These are phyloP conservation scores for Alternaria infectoria DNA, from an alignment of 2,329 filamentous ascomycete genomes.

Conservation along the genomic window DNA sequence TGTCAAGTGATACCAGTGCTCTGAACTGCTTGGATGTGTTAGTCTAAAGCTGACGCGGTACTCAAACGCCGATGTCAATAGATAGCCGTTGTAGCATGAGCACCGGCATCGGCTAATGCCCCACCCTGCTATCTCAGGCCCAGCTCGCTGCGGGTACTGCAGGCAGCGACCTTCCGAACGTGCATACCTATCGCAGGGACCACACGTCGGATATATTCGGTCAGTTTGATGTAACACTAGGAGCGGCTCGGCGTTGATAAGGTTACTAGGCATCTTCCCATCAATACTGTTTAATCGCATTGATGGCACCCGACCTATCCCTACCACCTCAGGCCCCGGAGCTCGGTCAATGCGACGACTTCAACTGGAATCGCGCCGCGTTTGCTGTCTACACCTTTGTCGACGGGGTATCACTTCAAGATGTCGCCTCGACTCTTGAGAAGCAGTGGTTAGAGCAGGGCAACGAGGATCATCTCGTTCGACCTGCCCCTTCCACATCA, in stretches of 20 bases:
- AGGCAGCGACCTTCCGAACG: background rate
- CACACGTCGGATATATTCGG: background rate
- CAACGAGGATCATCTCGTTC: background rate
- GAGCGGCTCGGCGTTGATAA: background rate
- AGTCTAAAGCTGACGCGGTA: background rate
- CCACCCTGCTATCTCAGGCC: background rate
- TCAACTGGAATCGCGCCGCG: background rate
- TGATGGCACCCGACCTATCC: background rate
- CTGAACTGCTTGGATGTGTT: background rate
- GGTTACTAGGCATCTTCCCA: background rate
- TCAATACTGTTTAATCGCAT: background rate
- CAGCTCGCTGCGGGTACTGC: background rate
- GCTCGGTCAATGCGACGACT: background rate
- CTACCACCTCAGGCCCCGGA: background rate
- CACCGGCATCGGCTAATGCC: constrained; percentile 4
- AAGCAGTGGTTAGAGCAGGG: background rate
- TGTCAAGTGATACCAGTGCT: background rate
- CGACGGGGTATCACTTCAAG: background rate
- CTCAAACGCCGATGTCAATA: background rate
- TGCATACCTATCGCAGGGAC: background rate
- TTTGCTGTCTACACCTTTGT: background rate
- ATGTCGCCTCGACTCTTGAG: background rate
- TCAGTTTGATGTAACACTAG: background rate
- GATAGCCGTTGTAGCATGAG: background rate
- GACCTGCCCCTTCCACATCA: background rate